Percentiles rank a stretch among this genome's conserved stretches.
Evolutionary conservation across 1,139 yeast genomes (phyloP).

Genomic region (Zygoascus meyerae): DNA sequence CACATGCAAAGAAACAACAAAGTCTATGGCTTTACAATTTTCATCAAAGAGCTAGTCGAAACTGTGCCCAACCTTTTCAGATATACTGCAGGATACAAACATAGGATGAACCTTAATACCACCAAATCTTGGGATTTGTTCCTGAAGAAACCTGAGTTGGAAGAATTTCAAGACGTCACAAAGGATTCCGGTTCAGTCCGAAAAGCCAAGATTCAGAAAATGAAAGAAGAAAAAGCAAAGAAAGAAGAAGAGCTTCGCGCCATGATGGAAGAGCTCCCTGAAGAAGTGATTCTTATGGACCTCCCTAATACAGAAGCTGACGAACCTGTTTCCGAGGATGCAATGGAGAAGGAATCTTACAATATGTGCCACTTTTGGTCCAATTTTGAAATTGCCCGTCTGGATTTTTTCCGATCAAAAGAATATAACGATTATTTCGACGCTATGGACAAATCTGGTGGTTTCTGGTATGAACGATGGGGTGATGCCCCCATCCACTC

Average conservation of each 20-base stretch:
- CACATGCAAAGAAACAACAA: constrained; percentile 69
- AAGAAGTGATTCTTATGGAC: constrained; percentile 19
- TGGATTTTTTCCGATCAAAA: constrained; percentile 62
- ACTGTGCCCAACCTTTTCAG: constrained; percentile 79
- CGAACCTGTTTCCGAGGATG: constrained; percentile 17
- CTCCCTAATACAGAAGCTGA: constrained; percentile 14
- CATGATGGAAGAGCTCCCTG: constrained; percentile 19
- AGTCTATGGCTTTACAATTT: constrained; percentile 76
- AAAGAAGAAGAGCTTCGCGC: constrained; percentile 16
- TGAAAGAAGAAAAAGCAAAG: constrained; percentile 28
- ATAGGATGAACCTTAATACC: constrained; percentile 41
- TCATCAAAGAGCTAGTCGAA: constrained; percentile 65
- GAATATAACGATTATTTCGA: constrained; percentile 60
- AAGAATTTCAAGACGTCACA: constrained; percentile 12
- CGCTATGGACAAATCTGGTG: constrained; percentile 63
- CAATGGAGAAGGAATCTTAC: constrained; percentile 58
- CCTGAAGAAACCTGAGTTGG: constrained; percentile 23
- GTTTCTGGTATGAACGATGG: constrained; percentile 86
- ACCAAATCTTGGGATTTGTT: constrained; percentile 42
- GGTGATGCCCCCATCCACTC: constrained; percentile 95
- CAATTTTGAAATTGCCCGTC: constrained; percentile 82
- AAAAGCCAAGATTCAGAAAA: constrained; percentile 23
- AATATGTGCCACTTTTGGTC: constrained; percentile 91
- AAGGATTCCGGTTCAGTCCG: constrained; percentile 23
- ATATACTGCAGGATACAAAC: constrained; percentile 59